A percentile compares a stretch with the other conserved stretches of the same genome.
These are phyloP conservation scores for Arxiozyma slooffiae DNA, from an alignment of 1,139 yeast species.

Conservation along the genomic window DNA sequence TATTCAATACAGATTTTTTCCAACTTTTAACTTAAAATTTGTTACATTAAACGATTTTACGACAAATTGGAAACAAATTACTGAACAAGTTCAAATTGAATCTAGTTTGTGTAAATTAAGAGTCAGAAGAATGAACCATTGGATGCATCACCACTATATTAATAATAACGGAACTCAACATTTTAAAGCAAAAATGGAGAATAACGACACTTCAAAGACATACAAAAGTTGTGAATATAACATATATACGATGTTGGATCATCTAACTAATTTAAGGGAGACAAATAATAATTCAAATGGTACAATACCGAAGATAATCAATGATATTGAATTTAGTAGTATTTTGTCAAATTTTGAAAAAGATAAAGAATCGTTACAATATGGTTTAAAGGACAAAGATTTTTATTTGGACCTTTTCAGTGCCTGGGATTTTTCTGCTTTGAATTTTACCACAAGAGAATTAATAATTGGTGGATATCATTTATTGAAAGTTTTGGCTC, in stretches of 20 bases:
- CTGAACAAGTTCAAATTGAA: background rate
- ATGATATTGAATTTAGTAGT: constrained; percentile 13
- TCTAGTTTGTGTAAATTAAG: constrained; percentile 10
- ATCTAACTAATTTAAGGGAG: constrained; percentile 4
- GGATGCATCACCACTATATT: constrained; percentile 21
- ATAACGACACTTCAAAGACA: background rate
- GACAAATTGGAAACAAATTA: background rate
- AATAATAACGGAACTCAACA: too few species aligned
- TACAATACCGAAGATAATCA: constrained; percentile 15
- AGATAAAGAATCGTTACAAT: background rate
- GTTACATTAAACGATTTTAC: background rate
- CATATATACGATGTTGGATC: constrained; percentile 21
- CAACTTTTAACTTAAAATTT: constrained; percentile 17
- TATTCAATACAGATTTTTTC: constrained; percentile 15
- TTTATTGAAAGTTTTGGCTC: constrained; percentile 17
- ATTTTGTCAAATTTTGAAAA: background rate
- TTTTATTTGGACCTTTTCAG: constrained; percentile 16
- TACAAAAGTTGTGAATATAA: constrained; percentile 13
- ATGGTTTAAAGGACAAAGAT: constrained; percentile 4
- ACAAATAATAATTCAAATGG: background rate
- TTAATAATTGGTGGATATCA: constrained; percentile 24
- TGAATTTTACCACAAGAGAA: constrained; percentile 19
- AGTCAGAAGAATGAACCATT: constrained; percentile 18
- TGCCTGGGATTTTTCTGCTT: constrained; percentile 28
- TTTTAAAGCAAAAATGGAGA: background rate